These are phyloP conservation scores for Rubia balearica DNA, from an alignment of 305 asterid species.

Conservation along the genomic window DNA sequence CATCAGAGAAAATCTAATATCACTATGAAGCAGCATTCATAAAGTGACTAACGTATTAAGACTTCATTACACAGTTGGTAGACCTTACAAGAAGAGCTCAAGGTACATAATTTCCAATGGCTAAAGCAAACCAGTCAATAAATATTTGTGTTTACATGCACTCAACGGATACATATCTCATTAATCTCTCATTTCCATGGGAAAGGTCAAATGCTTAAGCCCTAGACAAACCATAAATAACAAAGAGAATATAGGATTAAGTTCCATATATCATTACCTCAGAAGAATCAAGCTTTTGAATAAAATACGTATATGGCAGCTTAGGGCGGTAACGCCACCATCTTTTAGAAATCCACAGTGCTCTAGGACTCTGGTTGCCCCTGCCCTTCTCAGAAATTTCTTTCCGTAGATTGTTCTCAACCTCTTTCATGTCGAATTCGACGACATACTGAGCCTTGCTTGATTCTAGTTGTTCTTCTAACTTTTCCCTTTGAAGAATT, in stretches of 20 bases:
- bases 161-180: neutral
- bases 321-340: conserved; percentile 99
- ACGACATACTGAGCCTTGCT: conserved; percentile 63
- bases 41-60: neutral
- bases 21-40: neutral
- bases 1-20: neutral
- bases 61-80: neutral
- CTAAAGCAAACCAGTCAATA: conserved; percentile 2
- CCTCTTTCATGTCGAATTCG: conserved; percentile 98
- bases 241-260: conserved; percentile 14
- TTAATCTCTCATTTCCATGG: neutral
- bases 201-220: neutral
- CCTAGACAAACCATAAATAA: conserved; percentile 11
- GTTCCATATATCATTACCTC: conserved; percentile 46
- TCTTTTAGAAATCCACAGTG: conserved; percentile 93
- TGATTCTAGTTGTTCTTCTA: conserved; percentile 63
- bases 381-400: conserved; percentile 68
- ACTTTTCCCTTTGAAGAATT: conserved; percentile 71
- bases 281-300: conserved; percentile 88
- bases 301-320: conserved; percentile 92
- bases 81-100: neutral
- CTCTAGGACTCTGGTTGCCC: conserved; percentile 61
- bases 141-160: neutral
- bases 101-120: neutral
- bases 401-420: conserved; percentile 85